Evolutionary conservation across 768 basidiomycete species (phyloP), one percentile per base, ranked within the genome.

Genomic region (Tremella mesenterica): DNA sequence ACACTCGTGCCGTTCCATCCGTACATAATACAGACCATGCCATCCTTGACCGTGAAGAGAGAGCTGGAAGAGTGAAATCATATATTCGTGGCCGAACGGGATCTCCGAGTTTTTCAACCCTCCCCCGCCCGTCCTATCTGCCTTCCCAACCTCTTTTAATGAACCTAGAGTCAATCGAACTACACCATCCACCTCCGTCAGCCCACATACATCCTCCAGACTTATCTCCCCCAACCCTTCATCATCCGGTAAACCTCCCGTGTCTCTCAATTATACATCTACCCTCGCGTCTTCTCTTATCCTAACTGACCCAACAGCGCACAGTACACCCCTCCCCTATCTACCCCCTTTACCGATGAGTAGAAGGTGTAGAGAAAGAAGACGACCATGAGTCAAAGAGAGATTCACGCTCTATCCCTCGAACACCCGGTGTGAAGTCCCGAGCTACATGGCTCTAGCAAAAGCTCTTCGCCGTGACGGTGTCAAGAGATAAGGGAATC

Each of bases 391-490:
- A n/a, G n/a, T n/a, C n/a, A n/a, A n/a, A n/a, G n/a, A n/a, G n/a
- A n/a, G n/a, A n/a, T n/a, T n/a, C n/a, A n/a, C n/a, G n/a, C n/a
- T n/a, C n/a, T n/a, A n/a, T n/a, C n/a, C 28, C 44, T 27, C 43
- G 26, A 20, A 31, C 39, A 33, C 44, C 54, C 61, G 44, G 54
- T 52, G 57, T 56, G 61, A 59, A 59, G 61, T 44, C 61, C 16
- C 61, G 54, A 62, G 61, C n/a, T 48, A 50, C 61, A 48, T 56
- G 38, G 33, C 61, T 62, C 61, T 62, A 59, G 44, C 21, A 12
- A 25, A n/a, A 30, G 43, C 49, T 55, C 57, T 55, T 59, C 57
- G 41, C 54, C 38, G 54, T 31, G 31, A 41, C 51, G 53, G 48
- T 29, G 39, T 29, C 23, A 30, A 44, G 48, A 31, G 28, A 23